These are phyloP conservation scores for Clitopilus passeckerianus DNA, from an alignment of 768 basidiomycete species.

Conservation along the genomic window DNA sequence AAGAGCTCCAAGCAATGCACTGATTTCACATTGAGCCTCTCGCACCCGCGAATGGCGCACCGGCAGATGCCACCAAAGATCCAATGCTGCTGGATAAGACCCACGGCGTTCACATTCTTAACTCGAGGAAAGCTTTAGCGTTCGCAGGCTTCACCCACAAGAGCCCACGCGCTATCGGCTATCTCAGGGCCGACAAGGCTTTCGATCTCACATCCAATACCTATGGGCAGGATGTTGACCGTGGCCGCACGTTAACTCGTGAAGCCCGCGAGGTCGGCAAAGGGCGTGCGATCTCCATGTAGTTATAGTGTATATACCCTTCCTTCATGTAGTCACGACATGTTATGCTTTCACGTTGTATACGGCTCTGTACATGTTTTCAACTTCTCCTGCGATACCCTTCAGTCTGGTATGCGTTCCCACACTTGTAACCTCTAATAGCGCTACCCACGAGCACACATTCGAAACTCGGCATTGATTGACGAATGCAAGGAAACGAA, in stretches of 20 bases:
- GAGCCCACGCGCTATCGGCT: constrained; percentile 76
- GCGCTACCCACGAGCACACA: not conserved
- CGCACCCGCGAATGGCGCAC: constrained; percentile 81
- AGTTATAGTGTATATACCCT: constrained; percentile 20
- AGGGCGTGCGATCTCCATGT: constrained; percentile 84
- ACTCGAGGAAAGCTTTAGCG: constrained; percentile 86
- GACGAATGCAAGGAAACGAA: not conserved
- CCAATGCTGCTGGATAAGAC: constrained; percentile 82
- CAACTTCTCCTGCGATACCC: not conserved
- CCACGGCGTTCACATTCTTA: constrained; percentile 82
- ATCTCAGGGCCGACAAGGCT: constrained; percentile 69
- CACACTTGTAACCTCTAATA: not conserved
- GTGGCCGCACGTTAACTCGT: constrained; percentile 64
- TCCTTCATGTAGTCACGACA: constrained; percentile 8
- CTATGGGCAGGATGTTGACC: constrained; percentile 40
- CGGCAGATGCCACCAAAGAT: constrained; percentile 82
- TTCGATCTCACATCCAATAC: constrained; percentile 56
- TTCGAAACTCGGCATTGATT: not conserved
- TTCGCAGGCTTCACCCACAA: constrained; percentile 92
- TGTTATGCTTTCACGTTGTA: constrained; percentile 3
- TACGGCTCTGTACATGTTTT: not conserved
- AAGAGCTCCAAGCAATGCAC: not conserved
- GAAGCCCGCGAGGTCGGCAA: constrained; percentile 57
- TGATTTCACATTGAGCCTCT: constrained; percentile 63
- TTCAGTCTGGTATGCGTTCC: not conserved